These are phyloP conservation scores for Picochlorum sp. DNA, from an alignment of 139 green algal species.

Conservation along the genomic window DNA sequence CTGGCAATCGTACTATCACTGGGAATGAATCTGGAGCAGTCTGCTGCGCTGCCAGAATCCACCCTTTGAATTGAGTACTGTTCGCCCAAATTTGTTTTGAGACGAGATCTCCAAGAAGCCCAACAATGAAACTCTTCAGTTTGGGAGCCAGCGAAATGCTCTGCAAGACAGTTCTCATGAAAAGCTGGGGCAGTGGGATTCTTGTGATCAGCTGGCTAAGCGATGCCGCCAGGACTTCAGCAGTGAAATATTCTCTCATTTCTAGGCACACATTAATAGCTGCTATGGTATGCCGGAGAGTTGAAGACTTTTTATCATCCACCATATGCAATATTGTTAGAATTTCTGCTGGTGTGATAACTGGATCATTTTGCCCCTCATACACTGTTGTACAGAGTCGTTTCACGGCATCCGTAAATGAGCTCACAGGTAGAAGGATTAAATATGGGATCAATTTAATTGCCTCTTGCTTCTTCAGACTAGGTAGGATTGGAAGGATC, in stretches of 20 bases:
- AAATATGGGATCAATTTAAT: conserved; percentile 33
- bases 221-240: conserved; percentile 19
- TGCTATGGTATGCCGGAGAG: conserved; percentile 41
- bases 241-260: conserved; percentile 15
- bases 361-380: conserved; percentile 4
- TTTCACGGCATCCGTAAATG: conserved; percentile 18
- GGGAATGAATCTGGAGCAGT: conserved; percentile 48
- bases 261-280: conserved; percentile 50
- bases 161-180: conserved; percentile 48
- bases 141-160: conserved; percentile 39
- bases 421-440: conserved; percentile 16
- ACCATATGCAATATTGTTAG: conserved; percentile 54
- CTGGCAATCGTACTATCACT: conserved; percentile 46
- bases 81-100: conserved; percentile 60
- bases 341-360: conserved; percentile 52
- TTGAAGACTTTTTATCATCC: conserved; percentile 14
- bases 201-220: conserved; percentile 28
- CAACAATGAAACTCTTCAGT: conserved; percentile 43
- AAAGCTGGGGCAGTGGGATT: conserved; percentile 26
- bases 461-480: conserved; percentile 21
- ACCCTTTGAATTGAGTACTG: conserved; percentile 64
- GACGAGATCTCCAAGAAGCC: conserved; percentile 54
- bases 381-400: conserved; percentile 10
- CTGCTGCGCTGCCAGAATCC: conserved; percentile 58
- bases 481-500: conserved; percentile 30